Percentiles rank a stretch among this genome's conserved stretches.
These are phyloP conservation scores for Pyricularia sp. DNA, from an alignment of 2,329 filamentous ascomycete species.

Conservation along the genomic window DNA sequence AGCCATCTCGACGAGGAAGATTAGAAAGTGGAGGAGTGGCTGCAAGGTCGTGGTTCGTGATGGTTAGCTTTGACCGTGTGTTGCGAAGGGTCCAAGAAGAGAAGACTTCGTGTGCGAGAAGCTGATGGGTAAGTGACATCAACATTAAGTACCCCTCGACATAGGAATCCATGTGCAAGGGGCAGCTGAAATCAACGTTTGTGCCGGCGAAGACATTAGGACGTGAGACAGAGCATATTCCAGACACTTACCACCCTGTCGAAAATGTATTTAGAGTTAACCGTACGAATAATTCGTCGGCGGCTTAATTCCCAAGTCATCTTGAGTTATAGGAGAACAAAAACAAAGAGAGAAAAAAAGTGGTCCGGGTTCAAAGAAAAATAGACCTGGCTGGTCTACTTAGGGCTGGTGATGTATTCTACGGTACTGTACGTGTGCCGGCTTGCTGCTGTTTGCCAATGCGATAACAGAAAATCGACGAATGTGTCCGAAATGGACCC, in stretches of 20 bases:
- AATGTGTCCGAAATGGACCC: not conserved
- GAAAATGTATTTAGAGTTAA: constrained; percentile 66
- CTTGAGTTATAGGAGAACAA: constrained; percentile 10
- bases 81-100: not conserved
- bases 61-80: not conserved
- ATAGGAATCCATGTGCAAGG: not conserved
- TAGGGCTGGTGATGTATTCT: not conserved
- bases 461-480: not conserved
- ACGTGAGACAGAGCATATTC: not conserved
- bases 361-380: not conserved
- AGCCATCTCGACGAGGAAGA: constrained; percentile 83
- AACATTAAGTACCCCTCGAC: not conserved
- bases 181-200: not conserved
- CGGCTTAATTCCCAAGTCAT: constrained; percentile 52
- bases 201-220: not conserved
- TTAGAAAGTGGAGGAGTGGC: constrained; percentile 78
- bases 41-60: constrained; percentile 28
- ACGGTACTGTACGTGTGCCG: not conserved
- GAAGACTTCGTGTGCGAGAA: not conserved
- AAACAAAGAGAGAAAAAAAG: not conserved
- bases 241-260: constrained; percentile 56
- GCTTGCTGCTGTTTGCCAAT: not conserved
- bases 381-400: not conserved
- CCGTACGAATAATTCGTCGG: constrained; percentile 52
- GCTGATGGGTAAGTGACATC: not conserved